Evolutionary conservation across 2,329 filamentous ascomycete species (phyloP).

Genomic region (Gaeumannomyces tritici): DNA sequence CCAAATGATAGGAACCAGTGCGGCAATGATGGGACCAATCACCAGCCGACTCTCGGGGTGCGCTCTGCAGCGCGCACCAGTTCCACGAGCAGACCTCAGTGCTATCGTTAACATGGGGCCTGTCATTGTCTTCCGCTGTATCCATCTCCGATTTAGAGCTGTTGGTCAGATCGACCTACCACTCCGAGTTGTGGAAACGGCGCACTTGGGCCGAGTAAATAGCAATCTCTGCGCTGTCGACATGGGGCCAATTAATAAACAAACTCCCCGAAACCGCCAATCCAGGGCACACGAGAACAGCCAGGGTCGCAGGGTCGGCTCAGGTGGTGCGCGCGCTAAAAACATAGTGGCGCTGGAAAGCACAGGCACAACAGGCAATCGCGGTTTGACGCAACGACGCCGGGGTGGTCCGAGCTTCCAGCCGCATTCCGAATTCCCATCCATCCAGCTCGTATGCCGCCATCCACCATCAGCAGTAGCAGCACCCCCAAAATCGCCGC

Average conservation of each 20-base stretch:
- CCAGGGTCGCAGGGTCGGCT: no score
- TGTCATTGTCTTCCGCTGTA: no score
- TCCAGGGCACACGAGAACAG: no score
- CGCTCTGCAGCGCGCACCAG: no score
- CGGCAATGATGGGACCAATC: no score
- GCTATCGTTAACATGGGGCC: no score
- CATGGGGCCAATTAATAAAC: no score
- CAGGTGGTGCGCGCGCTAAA: not conserved
- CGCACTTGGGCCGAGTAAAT: not conserved
- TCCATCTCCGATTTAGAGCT: no score
- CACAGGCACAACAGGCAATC: not conserved
- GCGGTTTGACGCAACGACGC: not conserved
- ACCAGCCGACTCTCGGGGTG: not conserved
- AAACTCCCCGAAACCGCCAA: no score
- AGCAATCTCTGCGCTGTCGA: not conserved
- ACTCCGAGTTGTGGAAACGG: not conserved
- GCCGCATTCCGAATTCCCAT: not conserved
- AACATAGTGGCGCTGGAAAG: no score
- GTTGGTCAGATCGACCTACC: not conserved
- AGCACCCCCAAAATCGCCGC: not conserved
- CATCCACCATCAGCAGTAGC: not conserved
- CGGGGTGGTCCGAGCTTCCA: not conserved
- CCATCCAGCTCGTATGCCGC: not conserved
- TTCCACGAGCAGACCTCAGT: not conserved
- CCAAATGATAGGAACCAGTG: no score